A percentile compares a stretch with the other conserved stretches of the same genome.
Evolutionary conservation across 2,329 filamentous ascomycete species (phyloP).

Genomic region (Cladosporium sp.): DNA sequence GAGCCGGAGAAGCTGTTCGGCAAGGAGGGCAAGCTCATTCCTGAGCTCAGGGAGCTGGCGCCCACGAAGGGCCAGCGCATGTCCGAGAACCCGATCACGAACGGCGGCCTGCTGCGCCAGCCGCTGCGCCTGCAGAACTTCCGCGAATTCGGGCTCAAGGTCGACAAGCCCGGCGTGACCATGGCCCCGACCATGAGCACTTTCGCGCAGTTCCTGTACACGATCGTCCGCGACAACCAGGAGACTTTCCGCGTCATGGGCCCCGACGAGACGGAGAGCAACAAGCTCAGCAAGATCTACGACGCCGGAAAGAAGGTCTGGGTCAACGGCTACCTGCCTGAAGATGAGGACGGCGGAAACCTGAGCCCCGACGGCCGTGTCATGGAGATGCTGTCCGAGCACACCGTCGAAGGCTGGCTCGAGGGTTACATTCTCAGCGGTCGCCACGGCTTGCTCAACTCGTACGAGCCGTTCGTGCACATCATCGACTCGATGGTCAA

Average conservation of each 20-base stretch:
- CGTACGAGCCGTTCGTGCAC: constrained; percentile 77
- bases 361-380: constrained; percentile 62
- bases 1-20: constrained; percentile 66
- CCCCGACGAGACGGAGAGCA: constrained; percentile 75
- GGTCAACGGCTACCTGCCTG: constrained; percentile 71
- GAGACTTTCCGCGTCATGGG: constrained; percentile 69
- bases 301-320: constrained; percentile 72
- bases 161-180: constrained; percentile 51
- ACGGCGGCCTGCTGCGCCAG: constrained; percentile 62
- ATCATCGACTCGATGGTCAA: constrained; percentile 83
- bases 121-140: constrained; percentile 66
- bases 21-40: constrained; percentile 55
- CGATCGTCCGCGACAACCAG: constrained; percentile 59
- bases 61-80: constrained; percentile 62
- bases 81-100: constrained; percentile 70
- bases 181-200: constrained; percentile 60
- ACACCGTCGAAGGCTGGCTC: constrained; percentile 73
- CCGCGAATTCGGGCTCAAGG: constrained; percentile 57
- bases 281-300: constrained; percentile 68
- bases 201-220: constrained; percentile 61
- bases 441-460: constrained; percentile 70
- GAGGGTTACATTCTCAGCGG: constrained; percentile 73
- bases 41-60: constrained; percentile 58
- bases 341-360: constrained; percentile 69
- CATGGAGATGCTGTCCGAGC: constrained; percentile 80